phyloP scores from a whole-genome alignment of 2,329 filamentous ascomycete species.

The Leptographium wingfieldii region DNA sequence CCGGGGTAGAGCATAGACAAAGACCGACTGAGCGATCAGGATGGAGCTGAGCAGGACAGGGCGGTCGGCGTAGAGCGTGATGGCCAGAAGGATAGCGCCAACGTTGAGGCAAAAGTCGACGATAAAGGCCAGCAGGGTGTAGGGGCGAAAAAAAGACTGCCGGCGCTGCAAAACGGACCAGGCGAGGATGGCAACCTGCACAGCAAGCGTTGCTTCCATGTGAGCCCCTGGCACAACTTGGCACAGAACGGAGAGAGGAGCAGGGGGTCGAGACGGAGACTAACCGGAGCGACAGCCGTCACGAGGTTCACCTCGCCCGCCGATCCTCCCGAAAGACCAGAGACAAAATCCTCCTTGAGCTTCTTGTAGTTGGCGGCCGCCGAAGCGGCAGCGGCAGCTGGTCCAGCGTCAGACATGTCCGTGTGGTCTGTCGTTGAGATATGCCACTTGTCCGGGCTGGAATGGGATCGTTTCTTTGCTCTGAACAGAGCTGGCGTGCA shows the following conservation, averaged over 20 bases:
- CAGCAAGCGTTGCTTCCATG: neutral
- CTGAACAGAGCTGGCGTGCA: neutral
- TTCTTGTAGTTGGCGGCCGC: conserved; percentile 61
- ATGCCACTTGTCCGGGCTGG: too few relatives aligned
- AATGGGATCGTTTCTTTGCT: neutral
- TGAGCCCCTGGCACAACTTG: neutral
- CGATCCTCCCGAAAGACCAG: conserved; percentile 71
- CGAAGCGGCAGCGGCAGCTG: conserved; percentile 7
- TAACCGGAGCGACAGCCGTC: conserved; percentile 72
- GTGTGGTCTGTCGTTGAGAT: neutral
- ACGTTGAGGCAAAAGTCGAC: conserved; percentile 86
- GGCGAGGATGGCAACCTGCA: conserved; percentile 64
- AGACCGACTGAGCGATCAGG: conserved; percentile 55
- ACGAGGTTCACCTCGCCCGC: conserved; percentile 80
- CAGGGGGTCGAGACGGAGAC: conserved; percentile 16
- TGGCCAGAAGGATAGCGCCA: conserved; percentile 67
- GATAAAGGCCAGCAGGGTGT: conserved; percentile 52
- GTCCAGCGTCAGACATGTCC: conserved; percentile 1
- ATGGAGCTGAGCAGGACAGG: conserved; percentile 65
- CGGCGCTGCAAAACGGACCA: conserved; percentile 84
- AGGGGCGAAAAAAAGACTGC: conserved; percentile 70
- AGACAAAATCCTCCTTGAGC: conserved; percentile 91
- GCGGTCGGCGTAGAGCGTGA: conserved; percentile 67
- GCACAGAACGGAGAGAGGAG: neutral
- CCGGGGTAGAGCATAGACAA: conserved; percentile 44